A percentile compares a stretch with the other conserved stretches of the same genome.
Evolutionary conservation across 257 asterid species (phyloP).

Genomic region (Paraleonurus japonicus): DNA sequence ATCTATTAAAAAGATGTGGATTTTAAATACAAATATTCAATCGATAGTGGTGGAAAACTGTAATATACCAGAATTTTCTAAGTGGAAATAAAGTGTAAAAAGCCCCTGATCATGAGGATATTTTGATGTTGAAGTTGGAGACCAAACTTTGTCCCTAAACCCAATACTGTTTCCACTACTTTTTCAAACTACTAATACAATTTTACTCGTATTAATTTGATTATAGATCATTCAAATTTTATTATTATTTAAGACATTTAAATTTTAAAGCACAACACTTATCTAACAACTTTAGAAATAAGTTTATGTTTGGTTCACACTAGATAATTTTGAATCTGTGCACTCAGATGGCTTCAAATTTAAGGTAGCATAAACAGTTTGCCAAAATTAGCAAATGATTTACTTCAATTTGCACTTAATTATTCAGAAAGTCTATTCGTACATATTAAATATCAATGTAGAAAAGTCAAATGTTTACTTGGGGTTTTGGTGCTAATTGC

Average conservation of each 20-base stretch:
- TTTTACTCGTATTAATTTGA: not conserved
- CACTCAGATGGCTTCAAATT: not conserved
- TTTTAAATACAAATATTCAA: slow-evolving; percentile 8
- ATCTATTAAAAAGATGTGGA: not conserved
- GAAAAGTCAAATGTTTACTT: slow-evolving; percentile 33
- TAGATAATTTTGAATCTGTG: not conserved
- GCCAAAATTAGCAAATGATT: not conserved
- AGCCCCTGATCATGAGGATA: slow-evolving; percentile 23
- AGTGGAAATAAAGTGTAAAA: slow-evolving; percentile 18
- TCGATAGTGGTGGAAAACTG: slow-evolving; percentile 9
- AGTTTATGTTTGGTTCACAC: not conserved
- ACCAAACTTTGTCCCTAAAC: slow-evolving; percentile 23
- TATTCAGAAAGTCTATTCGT: not conserved
- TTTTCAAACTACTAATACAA: not conserved
- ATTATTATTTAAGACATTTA: not conserved
- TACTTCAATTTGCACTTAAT: not conserved
- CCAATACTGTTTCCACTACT: slow-evolving; percentile 28
- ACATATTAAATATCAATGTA: not conserved
- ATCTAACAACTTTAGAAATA: not conserved
- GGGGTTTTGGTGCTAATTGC: not conserved
- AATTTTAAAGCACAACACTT: not conserved
- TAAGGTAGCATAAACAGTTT: not conserved
- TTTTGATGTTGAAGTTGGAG: slow-evolving; percentile 35
- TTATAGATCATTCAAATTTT: not conserved
- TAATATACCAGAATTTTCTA: not conserved